Evolutionary conservation across 352 stramenopile genomes (phyloP).

Genomic region (Phytophthora pisi): DNA sequence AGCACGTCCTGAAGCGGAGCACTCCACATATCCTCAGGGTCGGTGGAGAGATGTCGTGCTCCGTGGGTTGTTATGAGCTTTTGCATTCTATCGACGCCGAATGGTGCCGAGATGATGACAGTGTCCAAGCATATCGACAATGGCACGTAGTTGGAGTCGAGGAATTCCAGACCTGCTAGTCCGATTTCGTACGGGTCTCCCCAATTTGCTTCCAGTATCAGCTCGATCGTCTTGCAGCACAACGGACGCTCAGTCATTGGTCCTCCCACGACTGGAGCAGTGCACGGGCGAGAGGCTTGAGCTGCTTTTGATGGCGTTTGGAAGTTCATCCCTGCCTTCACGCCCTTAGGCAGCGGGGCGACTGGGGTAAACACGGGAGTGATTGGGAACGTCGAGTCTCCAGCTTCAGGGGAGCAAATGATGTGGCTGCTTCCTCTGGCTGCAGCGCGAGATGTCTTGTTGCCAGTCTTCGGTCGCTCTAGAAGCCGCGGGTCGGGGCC

Average conservation of each 20-base stretch:
- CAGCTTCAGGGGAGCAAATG: conserved; percentile 18
- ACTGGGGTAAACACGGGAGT: conserved; percentile 36
- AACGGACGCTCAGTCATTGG: conserved; percentile 48
- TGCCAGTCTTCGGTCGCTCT: conserved; percentile 65
- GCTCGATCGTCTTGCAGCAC: conserved; percentile 50
- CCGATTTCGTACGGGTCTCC: conserved; percentile 74
- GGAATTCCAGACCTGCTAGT: conserved; percentile 60
- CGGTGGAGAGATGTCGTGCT: conserved; percentile 53
- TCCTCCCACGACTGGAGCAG: conserved; percentile 61
- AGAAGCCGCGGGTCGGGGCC: conserved; percentile 25
- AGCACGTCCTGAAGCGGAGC: conserved; percentile 47
- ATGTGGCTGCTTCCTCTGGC: conserved; percentile 31
- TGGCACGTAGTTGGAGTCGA: conserved; percentile 62
- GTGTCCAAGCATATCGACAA: conserved; percentile 36
- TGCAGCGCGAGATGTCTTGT: conserved; percentile 38
- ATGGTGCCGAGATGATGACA: conserved; percentile 43
- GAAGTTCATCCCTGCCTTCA: conserved; percentile 43
- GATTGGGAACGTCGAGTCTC: conserved; percentile 10
- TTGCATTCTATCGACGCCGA: conserved; percentile 37
- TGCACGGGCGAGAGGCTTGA: conserved; percentile 51
- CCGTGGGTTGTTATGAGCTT: conserved; percentile 48
- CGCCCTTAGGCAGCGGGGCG: conserved; percentile 46
- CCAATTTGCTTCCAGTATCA: conserved; percentile 74
- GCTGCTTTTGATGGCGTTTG: conserved; percentile 25
- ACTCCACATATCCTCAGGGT: conserved; percentile 69